Base-by-base conservation (phyloP, 139 green algal genomes). In the Micromonas pusilla region DNA sequence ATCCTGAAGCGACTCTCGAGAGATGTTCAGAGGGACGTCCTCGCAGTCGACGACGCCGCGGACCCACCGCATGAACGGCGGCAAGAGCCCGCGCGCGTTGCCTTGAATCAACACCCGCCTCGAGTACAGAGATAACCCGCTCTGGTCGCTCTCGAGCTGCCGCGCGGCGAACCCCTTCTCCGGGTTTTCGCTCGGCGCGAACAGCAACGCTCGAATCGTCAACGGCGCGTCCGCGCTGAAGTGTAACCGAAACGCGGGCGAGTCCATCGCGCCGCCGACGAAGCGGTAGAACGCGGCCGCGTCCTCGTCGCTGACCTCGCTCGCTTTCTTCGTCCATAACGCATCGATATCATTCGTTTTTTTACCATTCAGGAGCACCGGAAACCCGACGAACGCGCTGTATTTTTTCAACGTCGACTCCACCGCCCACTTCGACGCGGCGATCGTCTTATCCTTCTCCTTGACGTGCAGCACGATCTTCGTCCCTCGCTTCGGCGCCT, bases 11-110 rank as follows among this genome's bases (percentile, higher is more conserved):
- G 72, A 57, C 72, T 78, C 72, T 23, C 72, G 72, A 28, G 72
- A 78, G 2, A 78, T 78, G 16, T 78, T 78, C 31, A 78, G 33
- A 28, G 72, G 72, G 34, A 78, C 62, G 52, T 78, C 72, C 28
- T 78, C 72, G 72, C 72, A 78, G 62, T 78, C 72, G 1, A 78
- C 52, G 16, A 78, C 72, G 52, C 72, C 72, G n/a, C 72, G 52
- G 20, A 78, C 26, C 30, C 52, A 78, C 5, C 72, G 72, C 52
- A 78, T 53, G 62, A 71, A 78, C 54, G 31, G 54, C 19, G 72
- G 72, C 6, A 78, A 31, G 1, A 78, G 52, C 25, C 33, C 33
- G 3, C 39, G 25, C 52, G 57, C 38, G 3, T 78, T 78, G 20
- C 70, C 5, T 32, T 70, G 52, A 54, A 78, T 78, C 31, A 78